A percentile compares a stretch with the other conserved stretches of the same genome.
These are phyloP conservation scores for Discostella pseudostelligera DNA, from an alignment of 108 stramenopile species.

Conservation along the genomic window DNA sequence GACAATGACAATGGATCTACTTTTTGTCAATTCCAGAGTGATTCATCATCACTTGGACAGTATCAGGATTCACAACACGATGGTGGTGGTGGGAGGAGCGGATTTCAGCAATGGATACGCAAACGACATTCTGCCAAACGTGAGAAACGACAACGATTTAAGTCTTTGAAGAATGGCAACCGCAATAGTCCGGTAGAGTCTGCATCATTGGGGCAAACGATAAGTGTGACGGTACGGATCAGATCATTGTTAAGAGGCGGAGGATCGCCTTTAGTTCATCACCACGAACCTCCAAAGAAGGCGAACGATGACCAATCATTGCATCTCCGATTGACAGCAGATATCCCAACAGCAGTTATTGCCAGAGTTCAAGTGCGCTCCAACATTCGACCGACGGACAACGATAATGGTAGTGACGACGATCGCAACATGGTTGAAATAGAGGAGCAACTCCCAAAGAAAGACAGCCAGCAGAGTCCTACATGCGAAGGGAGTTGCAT, in stretches of 20 bases:
- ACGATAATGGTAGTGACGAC: background rate
- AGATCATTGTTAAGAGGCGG: background rate
- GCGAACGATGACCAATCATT: background rate
- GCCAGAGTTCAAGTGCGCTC: background rate
- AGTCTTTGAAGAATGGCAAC: background rate
- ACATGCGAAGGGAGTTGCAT: too few species aligned
- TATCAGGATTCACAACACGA: background rate
- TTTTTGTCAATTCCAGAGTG: background rate
- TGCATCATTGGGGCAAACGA: slow-evolving; percentile 1
- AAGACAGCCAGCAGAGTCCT: too few species aligned
- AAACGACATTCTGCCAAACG: slow-evolving; percentile 10
- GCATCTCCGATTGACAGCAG: background rate
- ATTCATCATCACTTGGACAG: background rate
- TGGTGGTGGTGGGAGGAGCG: background rate
- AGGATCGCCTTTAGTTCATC: background rate
- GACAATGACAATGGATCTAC: background rate
- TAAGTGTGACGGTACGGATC: slow-evolving; percentile 2
- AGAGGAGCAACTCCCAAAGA: too few species aligned
- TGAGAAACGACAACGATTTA: slow-evolving; percentile 9
- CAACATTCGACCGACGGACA: background rate
- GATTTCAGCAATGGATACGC: slow-evolving; percentile 20
- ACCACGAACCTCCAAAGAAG: background rate
- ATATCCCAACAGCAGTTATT: background rate
- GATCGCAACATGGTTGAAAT: too few species aligned
- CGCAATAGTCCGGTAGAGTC: background rate